Evolutionary conservation across 2,329 filamentous ascomycete species (phyloP), one percentile per base, ranked within the genome.

Genomic region (Aureobasidium sp.): DNA sequence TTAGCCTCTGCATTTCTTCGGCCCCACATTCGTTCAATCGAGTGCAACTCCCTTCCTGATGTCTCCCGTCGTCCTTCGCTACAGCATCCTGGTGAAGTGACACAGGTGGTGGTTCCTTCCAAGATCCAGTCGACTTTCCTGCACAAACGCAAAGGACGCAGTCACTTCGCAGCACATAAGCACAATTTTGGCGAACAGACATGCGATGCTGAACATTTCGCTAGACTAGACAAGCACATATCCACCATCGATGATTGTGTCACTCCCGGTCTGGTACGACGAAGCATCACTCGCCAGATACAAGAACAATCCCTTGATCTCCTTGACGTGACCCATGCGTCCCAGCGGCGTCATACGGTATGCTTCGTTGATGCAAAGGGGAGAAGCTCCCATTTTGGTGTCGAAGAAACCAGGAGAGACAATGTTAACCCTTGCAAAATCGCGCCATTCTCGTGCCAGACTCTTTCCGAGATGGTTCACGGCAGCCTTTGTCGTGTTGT

Each of bases 381-480:
- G 74, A 15, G 76, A 72, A 0, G 80, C 80, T 0, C 80, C 79
- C 75, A 84, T 81, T 65, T 80, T 80, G 0, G 81, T 84, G 60
- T 82, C 77, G 65, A 84, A 81, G 70, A 81, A 84, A 0, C 80
- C 80, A 0, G 80, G 80, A 0, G 77, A 79, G 7, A 84, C 79
- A 47, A 80, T 75, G 66, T 84, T 85, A 41, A 84, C 82, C 2
- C 82, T 75, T 2, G 82, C 82, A 66, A 84, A 83, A 3, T 82
- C 79, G 11, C 79, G 72, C 82, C 82, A 84, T 65, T 85, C 82
- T 6, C 79, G 73, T 0, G 82, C 81, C 37, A 85, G 72, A 1
- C 76, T 80, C 69, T 83, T 83, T 55, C 80, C 80, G 36, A 85
- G 77, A 61, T 85, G 82, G 2, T 78, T 81, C n/a, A 84, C 77